Conservation (phyloP, 352 stramenopile species). For the Phytophthora pseudosyringae region DNA sequence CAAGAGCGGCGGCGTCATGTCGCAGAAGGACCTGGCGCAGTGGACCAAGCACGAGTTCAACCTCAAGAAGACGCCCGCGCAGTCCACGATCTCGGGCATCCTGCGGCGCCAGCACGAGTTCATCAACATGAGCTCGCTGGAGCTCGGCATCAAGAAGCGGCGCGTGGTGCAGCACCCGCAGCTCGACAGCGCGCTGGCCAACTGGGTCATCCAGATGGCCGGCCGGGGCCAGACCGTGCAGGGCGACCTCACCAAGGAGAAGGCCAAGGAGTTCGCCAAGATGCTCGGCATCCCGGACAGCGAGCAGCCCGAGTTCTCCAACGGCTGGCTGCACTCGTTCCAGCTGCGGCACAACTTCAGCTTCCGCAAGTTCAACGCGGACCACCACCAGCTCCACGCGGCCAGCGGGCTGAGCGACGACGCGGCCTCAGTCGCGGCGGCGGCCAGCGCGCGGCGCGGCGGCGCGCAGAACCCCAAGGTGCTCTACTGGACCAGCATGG, state of each 20-base stretch:
- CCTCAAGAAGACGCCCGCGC: slow-evolving; percentile 80
- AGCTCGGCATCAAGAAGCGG: slow-evolving; percentile 85
- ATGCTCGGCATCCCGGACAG: slow-evolving; percentile 81
- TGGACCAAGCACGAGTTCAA: slow-evolving; percentile 90
- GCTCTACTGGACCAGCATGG: slow-evolving; percentile 66
- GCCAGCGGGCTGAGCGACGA: neutral
- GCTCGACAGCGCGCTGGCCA: slow-evolving; percentile 80
- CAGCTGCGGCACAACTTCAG: slow-evolving; percentile 86
- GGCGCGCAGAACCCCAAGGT: slow-evolving; percentile 37
- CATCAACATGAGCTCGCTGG: slow-evolving; percentile 83
- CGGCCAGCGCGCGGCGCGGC: neutral
- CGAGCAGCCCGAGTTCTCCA: slow-evolving; percentile 83
- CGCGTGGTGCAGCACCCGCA: slow-evolving; percentile 83
- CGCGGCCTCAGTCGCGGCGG: neutral
- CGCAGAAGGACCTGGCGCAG: slow-evolving; percentile 85
- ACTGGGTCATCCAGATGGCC: slow-evolving; percentile 89
- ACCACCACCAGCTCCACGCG: slow-evolving; percentile 41
- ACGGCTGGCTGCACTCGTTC: slow-evolving; percentile 83
- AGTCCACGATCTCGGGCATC: slow-evolving; percentile 88
- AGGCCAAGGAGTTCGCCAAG: slow-evolving; percentile 84
- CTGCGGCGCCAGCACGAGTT: slow-evolving; percentile 84
- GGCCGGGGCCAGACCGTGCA: slow-evolving; percentile 81
- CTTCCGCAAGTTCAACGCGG: slow-evolving; percentile 83
- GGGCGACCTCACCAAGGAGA: slow-evolving; percentile 87
- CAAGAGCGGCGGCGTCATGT: slow-evolving; percentile 82